A percentile compares a stretch with the other conserved stretches of the same genome.
These are phyloP conservation scores for Cudoniella acicularis DNA, from an alignment of 495 filamentous ascomycete genomes.

Conservation along the genomic window DNA sequence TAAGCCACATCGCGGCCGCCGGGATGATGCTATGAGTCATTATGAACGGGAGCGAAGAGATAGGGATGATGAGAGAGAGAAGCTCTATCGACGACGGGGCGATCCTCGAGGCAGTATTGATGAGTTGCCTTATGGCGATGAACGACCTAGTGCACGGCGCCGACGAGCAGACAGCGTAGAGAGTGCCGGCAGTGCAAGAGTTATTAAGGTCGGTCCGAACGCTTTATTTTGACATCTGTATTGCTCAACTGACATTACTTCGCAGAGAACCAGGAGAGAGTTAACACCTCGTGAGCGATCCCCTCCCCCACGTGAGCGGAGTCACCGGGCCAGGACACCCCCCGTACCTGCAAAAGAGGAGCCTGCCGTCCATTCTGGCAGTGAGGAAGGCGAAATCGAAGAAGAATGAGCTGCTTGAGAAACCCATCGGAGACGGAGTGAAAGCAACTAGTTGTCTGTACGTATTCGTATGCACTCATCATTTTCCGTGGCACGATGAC, in stretches of 20 bases:
- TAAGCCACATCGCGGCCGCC: slow-evolving; percentile 34
- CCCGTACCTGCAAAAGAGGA: slow-evolving; percentile 57
- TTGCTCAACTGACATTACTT: neutral
- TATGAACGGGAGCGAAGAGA: slow-evolving; percentile 43
- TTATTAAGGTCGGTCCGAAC: slow-evolving; percentile 51
- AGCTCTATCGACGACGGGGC: slow-evolving; percentile 77
- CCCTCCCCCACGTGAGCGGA: slow-evolving; percentile 46
- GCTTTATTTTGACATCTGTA: slow-evolving; percentile 10
- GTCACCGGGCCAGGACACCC: slow-evolving; percentile 51
- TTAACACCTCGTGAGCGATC: slow-evolving; percentile 55
- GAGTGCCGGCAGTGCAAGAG: slow-evolving; percentile 60
- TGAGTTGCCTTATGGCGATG: slow-evolving; percentile 86
- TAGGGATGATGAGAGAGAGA: slow-evolving; percentile 57
- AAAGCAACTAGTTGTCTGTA: slow-evolving; percentile 22
- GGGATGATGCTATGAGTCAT: slow-evolving; percentile 33
- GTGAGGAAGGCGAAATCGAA: slow-evolving; percentile 97
- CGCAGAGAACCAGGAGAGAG: slow-evolving; percentile 59
- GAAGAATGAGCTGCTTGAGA: slow-evolving; percentile 79
- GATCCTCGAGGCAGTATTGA: slow-evolving; percentile 70
- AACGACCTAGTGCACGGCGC: slow-evolving; percentile 55
- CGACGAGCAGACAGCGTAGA: slow-evolving; percentile 69
- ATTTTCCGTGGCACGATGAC: slow-evolving; percentile 23
- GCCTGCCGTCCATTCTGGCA: slow-evolving; percentile 71
- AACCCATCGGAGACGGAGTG: too few species aligned
- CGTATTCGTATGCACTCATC: slow-evolving; percentile 22